A percentile compares a stretch with the other conserved stretches of the same genome.
Conservation (phyloP, 108 stramenopile species). For the Discostella stelligeroides region DNA sequence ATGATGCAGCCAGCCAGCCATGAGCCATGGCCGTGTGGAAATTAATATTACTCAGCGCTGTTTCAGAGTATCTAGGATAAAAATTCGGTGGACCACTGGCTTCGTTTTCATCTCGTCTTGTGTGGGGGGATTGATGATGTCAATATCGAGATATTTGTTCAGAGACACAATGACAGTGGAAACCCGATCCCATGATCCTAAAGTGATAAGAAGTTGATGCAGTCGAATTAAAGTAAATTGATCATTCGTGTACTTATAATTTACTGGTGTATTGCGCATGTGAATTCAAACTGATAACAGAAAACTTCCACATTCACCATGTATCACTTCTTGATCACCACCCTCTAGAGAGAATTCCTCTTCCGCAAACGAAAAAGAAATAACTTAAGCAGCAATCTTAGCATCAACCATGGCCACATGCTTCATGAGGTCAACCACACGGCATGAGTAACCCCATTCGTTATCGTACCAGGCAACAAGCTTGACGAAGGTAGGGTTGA, state of each 20-base stretch:
- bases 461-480: conserved; percentile 96
- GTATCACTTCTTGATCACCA: background rate
- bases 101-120: no score
- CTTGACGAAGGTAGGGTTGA: conserved; percentile 94
- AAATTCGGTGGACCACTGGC: no score
- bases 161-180: no score
- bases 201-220: no score
- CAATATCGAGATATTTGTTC: no score
- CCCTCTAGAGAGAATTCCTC: background rate
- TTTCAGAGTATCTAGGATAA: no score
- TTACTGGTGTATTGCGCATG: conserved; percentile 1
- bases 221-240: no score
- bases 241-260: background rate
- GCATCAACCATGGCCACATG: conserved; percentile 88
- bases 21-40: no score
- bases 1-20: no score
- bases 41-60: no score
- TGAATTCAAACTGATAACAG: conserved; percentile 6
- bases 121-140: no score
- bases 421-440: conserved; percentile 94
- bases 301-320: background rate
- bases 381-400: conserved; percentile 73
- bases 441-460: conserved; percentile 64
- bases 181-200: no score
- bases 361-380: background rate